A percentile compares a stretch with the other conserved stretches of the same genome.
Conservation (phyloP, 176 grass and related monocot species). For the Sorghum bicolor region DNA sequence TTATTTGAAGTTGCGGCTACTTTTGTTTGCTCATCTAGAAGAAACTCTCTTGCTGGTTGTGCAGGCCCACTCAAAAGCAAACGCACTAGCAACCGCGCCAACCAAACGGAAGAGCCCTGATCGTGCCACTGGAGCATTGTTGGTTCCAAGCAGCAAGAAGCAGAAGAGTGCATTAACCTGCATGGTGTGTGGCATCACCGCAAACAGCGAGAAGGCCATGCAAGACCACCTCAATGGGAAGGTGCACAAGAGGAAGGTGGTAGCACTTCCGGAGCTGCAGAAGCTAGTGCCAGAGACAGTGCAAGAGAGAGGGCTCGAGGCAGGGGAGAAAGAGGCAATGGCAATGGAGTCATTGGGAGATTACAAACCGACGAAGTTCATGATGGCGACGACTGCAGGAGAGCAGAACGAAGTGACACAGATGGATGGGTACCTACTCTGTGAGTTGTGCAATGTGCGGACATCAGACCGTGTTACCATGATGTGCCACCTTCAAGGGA, state of each 20-base stretch:
- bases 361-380: constrained; percentile 18
- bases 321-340: no score
- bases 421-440: constrained; percentile 44
- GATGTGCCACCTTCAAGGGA: constrained; percentile 35
- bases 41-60: background rate
- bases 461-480: background rate
- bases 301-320: background rate
- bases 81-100: background rate
- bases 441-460: constrained; percentile 24
- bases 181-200: constrained; percentile 20
- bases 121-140: background rate
- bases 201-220: background rate
- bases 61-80: background rate
- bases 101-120: constrained; percentile 22
- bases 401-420: background rate
- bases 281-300: background rate
- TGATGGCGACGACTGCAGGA: background rate
- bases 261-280: background rate
- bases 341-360: background rate
- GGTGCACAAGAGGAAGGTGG: constrained; percentile 15
- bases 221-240: constrained; percentile 29
- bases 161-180: constrained; percentile 14
- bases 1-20: background rate
- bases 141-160: constrained; percentile 7
- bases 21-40: background rate